Conservation (phyloP, 2,329 filamentous ascomycete species). For the Canariomyces notabilis region DNA sequence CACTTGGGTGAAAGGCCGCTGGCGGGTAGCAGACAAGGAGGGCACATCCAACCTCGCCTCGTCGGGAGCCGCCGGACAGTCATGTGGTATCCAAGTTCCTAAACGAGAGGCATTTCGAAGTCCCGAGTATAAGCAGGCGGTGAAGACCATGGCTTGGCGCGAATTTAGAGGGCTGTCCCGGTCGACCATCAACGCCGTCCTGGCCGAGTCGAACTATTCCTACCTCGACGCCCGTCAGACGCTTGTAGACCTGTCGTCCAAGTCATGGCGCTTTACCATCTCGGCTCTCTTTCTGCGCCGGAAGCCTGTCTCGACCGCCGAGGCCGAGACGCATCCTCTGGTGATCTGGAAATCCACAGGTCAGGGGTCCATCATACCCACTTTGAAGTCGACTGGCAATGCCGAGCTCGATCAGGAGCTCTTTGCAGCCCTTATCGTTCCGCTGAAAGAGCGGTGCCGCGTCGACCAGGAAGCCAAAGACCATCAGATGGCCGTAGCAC, state of each 20-base stretch:
- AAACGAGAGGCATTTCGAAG: slow-evolving; percentile 63
- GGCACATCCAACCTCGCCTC: slow-evolving; percentile 24
- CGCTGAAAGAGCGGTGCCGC: slow-evolving; percentile 43
- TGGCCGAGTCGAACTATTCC: slow-evolving; percentile 75
- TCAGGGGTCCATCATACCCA: slow-evolving; percentile 52
- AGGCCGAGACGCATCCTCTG: slow-evolving; percentile 57
- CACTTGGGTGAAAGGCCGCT: slow-evolving; percentile 66
- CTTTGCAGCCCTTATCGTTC: slow-evolving; percentile 51
- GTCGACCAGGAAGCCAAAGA: slow-evolving; percentile 47
- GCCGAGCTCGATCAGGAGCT: slow-evolving; percentile 59
- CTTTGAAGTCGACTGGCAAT: slow-evolving; percentile 61
- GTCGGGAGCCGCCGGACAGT: slow-evolving; percentile 19
- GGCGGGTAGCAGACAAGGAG: slow-evolving; percentile 41
- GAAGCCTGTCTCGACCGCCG: slow-evolving; percentile 48
- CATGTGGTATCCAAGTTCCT: slow-evolving; percentile 37
- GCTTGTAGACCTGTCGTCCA: slow-evolving; percentile 62
- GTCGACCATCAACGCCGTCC: slow-evolving; percentile 70
- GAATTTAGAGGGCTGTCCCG: slow-evolving; percentile 72
- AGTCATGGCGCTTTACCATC: slow-evolving; percentile 73
- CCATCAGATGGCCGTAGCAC: slow-evolving; percentile 44
- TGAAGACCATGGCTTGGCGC: slow-evolving; percentile 60
- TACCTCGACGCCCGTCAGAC: slow-evolving; percentile 68
- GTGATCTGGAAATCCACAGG: slow-evolving; percentile 56
- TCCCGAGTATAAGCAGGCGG: slow-evolving; percentile 62
- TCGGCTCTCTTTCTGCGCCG: slow-evolving; percentile 65